These are phyloP conservation scores for Bipolaris gigantea DNA, from an alignment of 2,329 filamentous ascomycete species.

Conservation along the genomic window DNA sequence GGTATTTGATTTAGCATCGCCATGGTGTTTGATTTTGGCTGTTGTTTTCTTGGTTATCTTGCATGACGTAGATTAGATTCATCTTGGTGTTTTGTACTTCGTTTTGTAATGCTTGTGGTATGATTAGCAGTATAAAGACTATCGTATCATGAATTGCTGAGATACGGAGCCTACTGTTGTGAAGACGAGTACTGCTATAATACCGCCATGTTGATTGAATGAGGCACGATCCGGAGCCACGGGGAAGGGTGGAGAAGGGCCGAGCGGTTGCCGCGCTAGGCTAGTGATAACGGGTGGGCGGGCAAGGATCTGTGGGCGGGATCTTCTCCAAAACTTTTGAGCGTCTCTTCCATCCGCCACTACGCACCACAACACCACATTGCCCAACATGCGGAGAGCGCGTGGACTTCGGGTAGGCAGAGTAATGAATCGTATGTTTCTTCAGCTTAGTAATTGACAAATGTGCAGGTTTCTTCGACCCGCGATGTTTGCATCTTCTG, in stretches of 20 bases:
- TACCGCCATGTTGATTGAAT: neutral
- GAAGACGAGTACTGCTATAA: neutral
- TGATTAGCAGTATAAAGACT: neutral
- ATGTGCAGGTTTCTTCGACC: constrained; percentile 35
- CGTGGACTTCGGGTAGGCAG: constrained; percentile 33
- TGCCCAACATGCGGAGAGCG: constrained; percentile 35
- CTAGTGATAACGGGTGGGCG: constrained; percentile 1
- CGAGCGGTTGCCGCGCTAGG: neutral
- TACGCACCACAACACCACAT: constrained; percentile 3
- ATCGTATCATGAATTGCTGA: neutral
- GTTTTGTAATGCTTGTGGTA: neutral
- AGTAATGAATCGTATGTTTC: neutral
- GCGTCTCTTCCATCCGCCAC: constrained; percentile 6
- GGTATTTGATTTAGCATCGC: neutral
- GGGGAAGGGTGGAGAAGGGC: neutral
- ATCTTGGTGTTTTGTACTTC: neutral
- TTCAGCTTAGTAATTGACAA: constrained; percentile 5
- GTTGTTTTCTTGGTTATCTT: neutral
- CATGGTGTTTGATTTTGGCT: neutral
- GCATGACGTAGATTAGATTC: neutral
- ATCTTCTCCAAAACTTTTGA: constrained; percentile 25
- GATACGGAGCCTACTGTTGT: too few species aligned
- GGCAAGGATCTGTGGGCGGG: constrained; percentile 19
- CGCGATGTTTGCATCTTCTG: constrained; percentile 46
- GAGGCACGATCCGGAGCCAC: neutral